Base-by-base conservation (phyloP, 208 protist genomes). In the Willaertia magna region DNA sequence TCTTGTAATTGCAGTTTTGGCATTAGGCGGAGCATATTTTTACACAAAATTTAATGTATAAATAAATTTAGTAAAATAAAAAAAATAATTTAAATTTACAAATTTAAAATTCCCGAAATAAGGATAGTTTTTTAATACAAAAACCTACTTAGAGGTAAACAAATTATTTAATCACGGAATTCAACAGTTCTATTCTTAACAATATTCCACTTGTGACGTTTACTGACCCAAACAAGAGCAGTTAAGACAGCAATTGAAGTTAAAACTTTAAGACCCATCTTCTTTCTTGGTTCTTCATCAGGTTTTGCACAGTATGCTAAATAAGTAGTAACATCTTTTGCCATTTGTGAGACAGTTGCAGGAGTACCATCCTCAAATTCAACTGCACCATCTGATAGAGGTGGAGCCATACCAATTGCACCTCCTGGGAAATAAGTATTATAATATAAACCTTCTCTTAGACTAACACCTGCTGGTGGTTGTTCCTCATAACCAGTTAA, bases 361-460 rank as follows among this genome's bases (percentile, higher is more conserved):
- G 94, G 94, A 55, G 98, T 99, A 84, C 96, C 98, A 87, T 99
- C 98, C 74, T 98, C 95, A 87, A 97, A 99, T 89, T 99, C 97
- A 40, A 99, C 92, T 44, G 93, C 89, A 18, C 95, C 97, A 85
- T 98, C 96, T 40, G 93, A 95, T 1, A 99, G 92, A 20, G 96
- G 96, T 52, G 93, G 95, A 18, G 97, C 95, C 97, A 99, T 99
- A 87, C 93, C 96, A 88, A 99, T 97, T 67, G 96, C 93, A 85
- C 95, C 96, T 84, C 97, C 97, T 87, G 97, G 94, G 90, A 99
- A 99, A 93, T 98, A 99, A 14, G 97, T 96, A 90, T 99, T 99
- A 91, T 95, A 99, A 91, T 97, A 95, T 85, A 97, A 93, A 74
- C 97, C 97, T 87, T 97, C 94, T 85, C 95, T 94, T 89, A 98